Base-by-base conservation (phyloP, 495 filamentous ascomycete genomes). In the Penicillium coffeae region DNA sequence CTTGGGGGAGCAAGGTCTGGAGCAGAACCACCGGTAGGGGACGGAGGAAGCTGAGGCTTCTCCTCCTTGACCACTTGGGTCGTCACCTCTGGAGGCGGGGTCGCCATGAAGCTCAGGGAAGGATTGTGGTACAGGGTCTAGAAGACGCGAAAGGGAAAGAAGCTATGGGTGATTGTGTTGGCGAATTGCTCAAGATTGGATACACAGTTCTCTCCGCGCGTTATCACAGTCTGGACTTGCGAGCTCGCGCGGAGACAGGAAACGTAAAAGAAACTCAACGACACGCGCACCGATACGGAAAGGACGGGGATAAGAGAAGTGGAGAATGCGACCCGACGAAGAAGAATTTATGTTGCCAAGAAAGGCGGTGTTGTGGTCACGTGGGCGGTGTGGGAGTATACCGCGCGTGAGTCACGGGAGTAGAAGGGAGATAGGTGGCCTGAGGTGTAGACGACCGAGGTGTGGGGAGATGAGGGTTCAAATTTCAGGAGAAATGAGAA, bases 271-370 rank as follows among this genome's bases (percentile, higher is more conserved):
- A 50, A 25, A 39, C 47, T 43, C 42, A 50, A 41, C 44, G 45
- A 38, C 35, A 51, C 16, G 39, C 21, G 44, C 27, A 20, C 37
- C 40, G 51, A 53, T 45, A 38, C 45, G 44, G 42, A 32, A 21
- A 50, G 44, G 47, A 18, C 36, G 61, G 57, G 58, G 54, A 62
- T 52, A 59, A 48, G 52, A 55, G 64, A 55, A 62, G 68, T 74
- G 70, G 69, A 74, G 70, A 72, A 74, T 73, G 71, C 71, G 68
- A 74, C 62, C 25, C 64, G 55, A 56, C 55, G 52, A 47, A 41
- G 56, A 55, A 46, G 56, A 59, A 62, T 73, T 71, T 73, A 75
- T 75, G 69, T 53, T 59, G 72, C 72, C 70, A 73, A 72, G 72
- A 60, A 60, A 66, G 59, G 62, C 62, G 62, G 61, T 58, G 30